phyloP scores from a whole-genome alignment of 2,329 filamentous ascomycete species.

The Microsporum audouinii region DNA sequence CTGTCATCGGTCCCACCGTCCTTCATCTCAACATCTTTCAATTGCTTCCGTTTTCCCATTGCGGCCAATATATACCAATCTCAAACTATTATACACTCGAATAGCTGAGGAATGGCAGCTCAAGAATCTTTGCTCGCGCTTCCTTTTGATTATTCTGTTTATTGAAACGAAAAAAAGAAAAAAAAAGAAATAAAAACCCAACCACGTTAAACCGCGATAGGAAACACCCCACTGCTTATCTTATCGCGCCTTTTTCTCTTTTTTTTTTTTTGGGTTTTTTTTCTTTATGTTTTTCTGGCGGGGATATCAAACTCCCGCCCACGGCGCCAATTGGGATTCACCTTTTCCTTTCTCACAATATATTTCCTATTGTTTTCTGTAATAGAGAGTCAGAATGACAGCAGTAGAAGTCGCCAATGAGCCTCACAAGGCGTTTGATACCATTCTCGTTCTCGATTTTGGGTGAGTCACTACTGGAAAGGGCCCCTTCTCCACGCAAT shows the following conservation, averaged over 20 bases:
- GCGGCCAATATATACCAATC: constrained; percentile 11
- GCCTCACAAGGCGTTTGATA: constrained; percentile 25
- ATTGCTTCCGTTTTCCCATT: constrained; percentile 44
- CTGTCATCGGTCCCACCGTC: constrained; percentile 32
- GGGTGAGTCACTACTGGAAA: constrained; percentile 6
- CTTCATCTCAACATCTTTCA: constrained; percentile 35
- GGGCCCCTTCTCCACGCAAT: not conserved
- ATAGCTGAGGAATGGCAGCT: not conserved
- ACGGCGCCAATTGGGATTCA: not conserved
- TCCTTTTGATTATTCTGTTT: not conserved
- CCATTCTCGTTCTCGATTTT: constrained; percentile 14
- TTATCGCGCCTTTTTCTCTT: constrained; percentile 1
- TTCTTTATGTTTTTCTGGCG: constrained; percentile 1
- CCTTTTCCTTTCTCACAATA: not conserved
- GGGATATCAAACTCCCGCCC: constrained; percentile 6
- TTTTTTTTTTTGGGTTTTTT: not conserved
- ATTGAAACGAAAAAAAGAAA: not conserved
- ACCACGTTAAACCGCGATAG: constrained; percentile 9
- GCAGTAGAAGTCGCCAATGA: constrained; percentile 16
- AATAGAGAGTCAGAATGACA: constrained; percentile 14
- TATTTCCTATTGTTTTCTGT: not conserved
- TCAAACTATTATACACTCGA: not conserved
- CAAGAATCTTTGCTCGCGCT: not conserved
- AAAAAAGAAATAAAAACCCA: not conserved
- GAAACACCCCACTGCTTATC: constrained; percentile 5